Evolutionary conservation across 1,284 basidiomycete species (phyloP).

Genomic region (Ceratobasidium sp.): DNA sequence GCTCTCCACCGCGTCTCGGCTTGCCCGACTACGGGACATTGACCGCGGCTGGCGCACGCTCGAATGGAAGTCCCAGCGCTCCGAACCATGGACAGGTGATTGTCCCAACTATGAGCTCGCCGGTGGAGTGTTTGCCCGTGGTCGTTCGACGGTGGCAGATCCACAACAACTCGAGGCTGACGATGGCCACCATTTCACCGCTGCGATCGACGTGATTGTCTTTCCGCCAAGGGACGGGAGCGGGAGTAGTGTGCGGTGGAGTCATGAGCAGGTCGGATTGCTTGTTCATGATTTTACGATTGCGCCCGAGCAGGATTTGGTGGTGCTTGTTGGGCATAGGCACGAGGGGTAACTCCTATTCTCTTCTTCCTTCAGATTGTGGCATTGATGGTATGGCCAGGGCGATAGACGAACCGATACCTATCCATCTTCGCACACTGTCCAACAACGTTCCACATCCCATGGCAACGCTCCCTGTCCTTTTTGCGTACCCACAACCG

Average conservation of each 20-base stretch:
- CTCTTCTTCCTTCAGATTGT: background rate
- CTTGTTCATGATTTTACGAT: conserved; percentile 36
- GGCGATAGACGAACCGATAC: conserved; percentile 28
- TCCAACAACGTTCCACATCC: conserved; percentile 34
- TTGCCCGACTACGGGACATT: conserved; percentile 29
- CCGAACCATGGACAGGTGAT: conserved; percentile 30
- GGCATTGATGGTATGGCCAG: background rate
- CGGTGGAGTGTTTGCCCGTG: conserved; percentile 34
- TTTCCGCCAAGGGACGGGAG: conserved; percentile 22
- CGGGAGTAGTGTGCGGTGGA: background rate
- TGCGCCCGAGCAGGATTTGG: conserved; percentile 34
- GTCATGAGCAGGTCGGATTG: conserved; percentile 29
- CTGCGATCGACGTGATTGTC: conserved; percentile 34
- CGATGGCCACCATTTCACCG: conserved; percentile 32
- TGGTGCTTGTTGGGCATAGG: conserved; percentile 32
- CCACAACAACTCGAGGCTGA: conserved; percentile 17
- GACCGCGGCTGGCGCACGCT: conserved; percentile 35
- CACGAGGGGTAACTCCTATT: conserved; percentile 20
- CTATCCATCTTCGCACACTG: conserved; percentile 29
- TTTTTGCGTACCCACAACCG: conserved; percentile 30
- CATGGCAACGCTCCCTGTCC: conserved; percentile 36
- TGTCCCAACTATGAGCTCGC: conserved; percentile 36
- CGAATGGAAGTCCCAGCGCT: conserved; percentile 23
- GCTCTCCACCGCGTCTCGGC: conserved; percentile 30
- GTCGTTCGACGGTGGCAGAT: conserved; percentile 26